Conservation (phyloP, 2,329 filamentous ascomycete species). For the Aspergillus hortae region DNA sequence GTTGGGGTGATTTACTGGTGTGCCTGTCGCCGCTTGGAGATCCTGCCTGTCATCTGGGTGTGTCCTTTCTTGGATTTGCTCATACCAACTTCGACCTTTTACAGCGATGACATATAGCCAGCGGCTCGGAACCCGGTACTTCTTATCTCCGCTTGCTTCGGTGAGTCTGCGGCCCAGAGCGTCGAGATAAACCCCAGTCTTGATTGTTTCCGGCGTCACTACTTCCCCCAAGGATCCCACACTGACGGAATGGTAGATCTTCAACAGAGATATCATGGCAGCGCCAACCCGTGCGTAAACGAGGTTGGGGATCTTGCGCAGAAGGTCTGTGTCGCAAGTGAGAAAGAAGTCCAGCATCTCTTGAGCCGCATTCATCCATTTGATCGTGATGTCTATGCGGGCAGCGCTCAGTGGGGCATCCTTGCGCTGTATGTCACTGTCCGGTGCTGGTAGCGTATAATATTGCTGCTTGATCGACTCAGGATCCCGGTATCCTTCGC, state of each 20-base stretch:
- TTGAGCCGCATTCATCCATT: conserved; percentile 36
- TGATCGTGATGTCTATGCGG: conserved; percentile 34
- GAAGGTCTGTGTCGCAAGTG: conserved; percentile 29
- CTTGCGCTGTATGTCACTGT: conserved; percentile 8
- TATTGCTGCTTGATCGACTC: conserved; percentile 31
- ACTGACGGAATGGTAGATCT: conserved; percentile 32
- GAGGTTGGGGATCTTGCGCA: conserved; percentile 33
- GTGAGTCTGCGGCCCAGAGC: conserved; percentile 26
- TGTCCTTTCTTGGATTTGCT: conserved; percentile 24
- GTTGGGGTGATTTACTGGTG: conserved; percentile 1
- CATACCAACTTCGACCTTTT: conserved; percentile 32
- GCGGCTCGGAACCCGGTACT: conserved; percentile 31
- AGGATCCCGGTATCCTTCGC: conserved; percentile 35
- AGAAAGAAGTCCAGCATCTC: conserved; percentile 31
- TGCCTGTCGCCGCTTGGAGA: conserved; percentile 3
- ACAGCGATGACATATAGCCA: conserved; percentile 32
- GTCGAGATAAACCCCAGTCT: conserved; percentile 30
- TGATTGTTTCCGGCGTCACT: conserved; percentile 26
- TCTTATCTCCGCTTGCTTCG: conserved; percentile 30
- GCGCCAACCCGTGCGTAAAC: conserved; percentile 30
- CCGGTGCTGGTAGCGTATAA: conserved; percentile 29
- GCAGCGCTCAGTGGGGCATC: conserved; percentile 26
- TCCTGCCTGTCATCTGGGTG: conserved; percentile 10
- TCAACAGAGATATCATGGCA: conserved; percentile 31
- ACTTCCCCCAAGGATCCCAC: conserved; percentile 30